Evolutionary conservation across 2,329 filamentous ascomycete species (phyloP), one percentile per base, ranked within the genome.

Genomic region (Pseudogymnoascus sp.): DNA sequence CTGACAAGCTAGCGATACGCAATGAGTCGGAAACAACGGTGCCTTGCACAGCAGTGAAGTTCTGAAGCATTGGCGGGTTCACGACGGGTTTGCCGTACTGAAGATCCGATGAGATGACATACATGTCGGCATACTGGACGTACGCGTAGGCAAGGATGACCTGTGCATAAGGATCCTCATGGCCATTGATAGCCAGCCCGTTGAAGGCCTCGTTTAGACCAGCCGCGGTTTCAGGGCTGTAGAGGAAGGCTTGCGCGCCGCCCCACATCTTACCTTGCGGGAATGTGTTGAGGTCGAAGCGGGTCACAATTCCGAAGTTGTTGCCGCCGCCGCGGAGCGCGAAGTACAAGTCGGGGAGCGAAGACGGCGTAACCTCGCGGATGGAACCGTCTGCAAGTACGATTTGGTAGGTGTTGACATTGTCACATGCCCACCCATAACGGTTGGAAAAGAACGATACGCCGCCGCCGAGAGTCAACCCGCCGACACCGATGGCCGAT

Each of bases 311-410:
- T 45, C 82, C 83, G 65, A 81, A 85, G 69, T 83, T 85, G 70
- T 79, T 82, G 16, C 80, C 79, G n/a, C 84, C 83, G 6, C 83
- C 84, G 62, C 80, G 80, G 4, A 86, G 77, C 0, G 80, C 82
- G 68, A 75, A 77, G 72, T 77, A 85, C 8, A 87, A 75, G 61
- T 85, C 83, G 5, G 67, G 14, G 63, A 73, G 68, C 14, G 66
- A 68, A 10, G 67, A 25, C 16, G 62, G 64, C 43, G 71, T 73
- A 31, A 70, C 73, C 37, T 70, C 69, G 2, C 68, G 64, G 54
- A 74, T 66, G 6, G 65, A 63, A 21, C 74, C 73, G 43, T 71
- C 64, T 3, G 73, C 72, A n/a, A 76, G 68, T 10, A 77, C 70
- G 36, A 75, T 69, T 63, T 70, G 65, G 39, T 65, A 70, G 3